These are phyloP conservation scores for Citrus medica DNA, from an alignment of 345 rosid genomes.

Conservation along the genomic window DNA sequence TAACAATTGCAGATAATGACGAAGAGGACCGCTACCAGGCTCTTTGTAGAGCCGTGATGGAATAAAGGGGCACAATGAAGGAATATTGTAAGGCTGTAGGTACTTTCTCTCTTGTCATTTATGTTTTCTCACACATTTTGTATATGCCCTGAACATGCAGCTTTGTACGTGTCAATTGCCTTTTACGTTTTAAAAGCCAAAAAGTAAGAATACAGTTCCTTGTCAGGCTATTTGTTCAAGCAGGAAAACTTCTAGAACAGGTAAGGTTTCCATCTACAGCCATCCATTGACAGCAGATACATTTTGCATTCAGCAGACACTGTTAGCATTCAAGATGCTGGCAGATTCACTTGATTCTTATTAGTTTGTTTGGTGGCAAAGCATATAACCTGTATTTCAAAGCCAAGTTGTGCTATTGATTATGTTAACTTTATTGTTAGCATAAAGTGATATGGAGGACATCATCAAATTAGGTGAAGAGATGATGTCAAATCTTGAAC, in stretches of 20 bases:
- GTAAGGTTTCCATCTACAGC: slow-evolving; percentile 20
- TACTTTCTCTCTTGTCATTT: too few species aligned
- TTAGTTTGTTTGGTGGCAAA: background rate
- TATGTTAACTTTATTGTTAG: too few species aligned
- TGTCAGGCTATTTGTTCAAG: slow-evolving; percentile 43
- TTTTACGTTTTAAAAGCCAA: background rate
- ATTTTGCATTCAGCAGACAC: background rate
- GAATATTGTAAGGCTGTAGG: too few species aligned
- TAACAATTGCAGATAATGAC: too few species aligned
- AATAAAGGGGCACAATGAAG: too few species aligned
- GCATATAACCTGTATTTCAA: background rate
- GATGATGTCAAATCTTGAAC: too few species aligned
- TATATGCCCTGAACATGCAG: background rate
- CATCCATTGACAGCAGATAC: background rate
- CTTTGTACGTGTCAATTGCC: background rate
- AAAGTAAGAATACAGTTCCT: slow-evolving; percentile 8
- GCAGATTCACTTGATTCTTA: background rate
- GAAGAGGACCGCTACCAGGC: too few species aligned
- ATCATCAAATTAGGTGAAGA: too few species aligned
- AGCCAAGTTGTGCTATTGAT: too few species aligned
- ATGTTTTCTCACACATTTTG: background rate
- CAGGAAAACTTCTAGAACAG: slow-evolving; percentile 43
- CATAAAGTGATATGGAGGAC: too few species aligned
- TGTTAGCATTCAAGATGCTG: background rate
- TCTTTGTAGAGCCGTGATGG: too few species aligned